Percentiles rank a stretch among this genome's conserved stretches.
phyloP scores from a whole-genome alignment of 2,329 filamentous ascomycete species.

The Drechslerella stenobrocha region DNA sequence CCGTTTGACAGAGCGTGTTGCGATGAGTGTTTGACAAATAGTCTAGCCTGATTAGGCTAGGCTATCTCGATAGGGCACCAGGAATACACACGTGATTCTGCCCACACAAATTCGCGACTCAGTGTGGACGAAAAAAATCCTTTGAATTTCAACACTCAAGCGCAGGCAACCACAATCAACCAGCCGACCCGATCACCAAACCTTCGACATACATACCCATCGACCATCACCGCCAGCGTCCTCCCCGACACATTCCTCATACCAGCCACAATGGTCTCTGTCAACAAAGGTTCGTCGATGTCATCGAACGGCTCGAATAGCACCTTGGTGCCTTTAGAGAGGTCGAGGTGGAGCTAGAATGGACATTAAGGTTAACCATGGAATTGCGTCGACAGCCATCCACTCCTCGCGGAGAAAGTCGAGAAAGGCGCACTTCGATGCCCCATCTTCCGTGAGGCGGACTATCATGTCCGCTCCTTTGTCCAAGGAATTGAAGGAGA shows the following conservation, averaged over 20 bases:
- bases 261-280: constrained; percentile 43
- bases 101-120: constrained; percentile 32
- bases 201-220: constrained; percentile 49
- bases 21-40: not conserved
- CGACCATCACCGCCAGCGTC: constrained; percentile 16
- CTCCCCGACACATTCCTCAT: constrained; percentile 6
- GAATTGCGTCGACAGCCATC: constrained; percentile 60
- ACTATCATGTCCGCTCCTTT: constrained; percentile 96
- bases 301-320: no score
- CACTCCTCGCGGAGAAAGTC: constrained; percentile 94
- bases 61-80: constrained; percentile 10
- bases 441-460: constrained; percentile 90
- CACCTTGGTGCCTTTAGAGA: not conserved
- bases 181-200: constrained; percentile 17
- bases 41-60: not conserved
- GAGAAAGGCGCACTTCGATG: constrained; percentile 96
- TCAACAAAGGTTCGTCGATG: constrained; percentile 37
- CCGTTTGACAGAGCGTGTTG: no score
- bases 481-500: constrained; percentile 95
- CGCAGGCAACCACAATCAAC: no score
- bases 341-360: constrained; percentile 12
- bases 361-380: constrained; percentile 21
- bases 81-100: constrained; percentile 13
- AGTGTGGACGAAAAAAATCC: constrained; percentile 24
- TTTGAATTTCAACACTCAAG: constrained; percentile 25